Percentiles rank a stretch among this genome's conserved stretches.
These are phyloP conservation scores for Gracilariopsis chorda DNA, from an alignment of 23 red algal genomes.

Conservation along the genomic window DNA sequence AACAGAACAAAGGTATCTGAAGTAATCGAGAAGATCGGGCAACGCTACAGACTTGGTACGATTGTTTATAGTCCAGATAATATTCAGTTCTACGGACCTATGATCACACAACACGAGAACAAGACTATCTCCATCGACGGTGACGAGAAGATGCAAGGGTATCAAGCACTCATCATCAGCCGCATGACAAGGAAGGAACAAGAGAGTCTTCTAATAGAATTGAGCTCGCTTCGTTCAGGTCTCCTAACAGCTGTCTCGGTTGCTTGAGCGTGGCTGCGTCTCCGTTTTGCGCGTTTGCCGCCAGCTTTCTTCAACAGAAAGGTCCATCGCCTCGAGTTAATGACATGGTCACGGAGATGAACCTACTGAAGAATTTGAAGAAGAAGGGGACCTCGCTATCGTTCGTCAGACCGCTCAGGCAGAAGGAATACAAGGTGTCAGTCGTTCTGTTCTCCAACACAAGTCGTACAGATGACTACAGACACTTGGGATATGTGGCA, in stretches of 20 bases:
- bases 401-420: not conserved
- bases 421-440: slow-evolving; percentile 8
- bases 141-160: slow-evolving; percentile 17
- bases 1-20: not conserved
- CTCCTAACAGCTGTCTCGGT: not conserved
- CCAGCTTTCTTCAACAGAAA: slow-evolving; percentile 14
- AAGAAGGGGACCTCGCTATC: not conserved
- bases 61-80: not conserved
- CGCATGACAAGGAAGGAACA: not conserved
- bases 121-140: slow-evolving; percentile 1
- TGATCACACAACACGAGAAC: not conserved
- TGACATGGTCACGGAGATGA: slow-evolving; percentile 1
- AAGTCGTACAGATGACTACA: not conserved
- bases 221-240: not conserved
- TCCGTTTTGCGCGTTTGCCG: not conserved
- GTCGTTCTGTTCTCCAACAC: slow-evolving; percentile 19
- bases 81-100: slow-evolving; percentile 7
- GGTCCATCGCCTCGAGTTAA: not conserved
- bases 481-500: not conserved
- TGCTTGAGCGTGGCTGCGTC: slow-evolving; percentile 26
- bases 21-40: not conserved
- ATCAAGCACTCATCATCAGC: not conserved
- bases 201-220: slow-evolving; percentile 4
- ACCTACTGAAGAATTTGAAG: not conserved
- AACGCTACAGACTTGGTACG: slow-evolving; percentile 3